Conservation (phyloP, 1,139 yeast species). For the Yarrowia galli region DNA sequence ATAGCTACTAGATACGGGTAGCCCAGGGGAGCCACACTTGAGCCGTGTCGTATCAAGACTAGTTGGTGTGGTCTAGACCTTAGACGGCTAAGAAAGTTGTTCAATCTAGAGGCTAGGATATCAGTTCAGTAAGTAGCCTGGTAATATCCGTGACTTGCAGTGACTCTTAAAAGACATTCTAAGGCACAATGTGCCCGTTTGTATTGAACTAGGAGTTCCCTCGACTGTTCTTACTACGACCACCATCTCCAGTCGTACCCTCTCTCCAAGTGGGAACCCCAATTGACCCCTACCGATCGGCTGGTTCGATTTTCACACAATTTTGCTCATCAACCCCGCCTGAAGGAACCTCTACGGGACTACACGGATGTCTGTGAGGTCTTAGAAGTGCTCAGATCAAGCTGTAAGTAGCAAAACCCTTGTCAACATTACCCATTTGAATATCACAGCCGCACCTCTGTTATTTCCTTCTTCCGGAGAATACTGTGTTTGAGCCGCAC, state of each 20-base stretch:
- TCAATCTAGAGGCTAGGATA: too few relatives aligned
- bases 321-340: background rate
- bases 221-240: too few relatives aligned
- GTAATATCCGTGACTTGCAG: too few relatives aligned
- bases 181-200: too few relatives aligned
- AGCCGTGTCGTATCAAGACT: too few relatives aligned
- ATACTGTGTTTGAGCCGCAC: conserved; percentile 2
- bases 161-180: too few relatives aligned
- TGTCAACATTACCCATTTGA: background rate
- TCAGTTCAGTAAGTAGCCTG: too few relatives aligned
- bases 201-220: too few relatives aligned
- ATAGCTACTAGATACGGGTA: too few relatives aligned
- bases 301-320: background rate
- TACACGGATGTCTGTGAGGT: background rate
- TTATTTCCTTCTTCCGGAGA: background rate
- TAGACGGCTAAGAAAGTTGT: too few relatives aligned
- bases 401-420: background rate
- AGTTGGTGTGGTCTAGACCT: too few relatives aligned
- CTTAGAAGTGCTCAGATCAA: background rate
- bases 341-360: conserved; percentile 10
- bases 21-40: too few relatives aligned
- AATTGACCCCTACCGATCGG: background rate
- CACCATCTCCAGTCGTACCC: background rate
- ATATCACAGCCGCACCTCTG: background rate
- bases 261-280: background rate